Conservation (phyloP, 352 stramenopile genomes). For the Globisporangium paddicum region DNA sequence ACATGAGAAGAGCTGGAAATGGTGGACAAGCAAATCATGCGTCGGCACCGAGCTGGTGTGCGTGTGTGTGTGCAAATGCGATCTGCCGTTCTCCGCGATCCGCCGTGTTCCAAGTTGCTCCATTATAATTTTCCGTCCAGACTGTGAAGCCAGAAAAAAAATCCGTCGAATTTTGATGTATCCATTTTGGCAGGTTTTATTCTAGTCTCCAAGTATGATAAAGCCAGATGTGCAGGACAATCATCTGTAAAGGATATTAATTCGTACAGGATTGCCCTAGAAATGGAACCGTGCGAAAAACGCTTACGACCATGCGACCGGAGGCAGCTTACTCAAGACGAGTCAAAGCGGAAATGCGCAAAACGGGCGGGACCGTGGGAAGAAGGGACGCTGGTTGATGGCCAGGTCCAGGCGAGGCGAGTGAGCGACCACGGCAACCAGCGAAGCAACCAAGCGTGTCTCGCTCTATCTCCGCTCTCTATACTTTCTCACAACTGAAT, state of each 20-base stretch:
- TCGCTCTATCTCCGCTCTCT: constrained; percentile 4
- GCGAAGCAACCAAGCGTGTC: background rate
- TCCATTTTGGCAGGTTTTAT: background rate
- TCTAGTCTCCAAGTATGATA: background rate
- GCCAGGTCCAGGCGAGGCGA: too few species aligned
- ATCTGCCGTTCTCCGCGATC: background rate
- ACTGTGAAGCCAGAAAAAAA: background rate
- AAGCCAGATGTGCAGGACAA: background rate
- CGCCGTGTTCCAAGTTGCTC: background rate
- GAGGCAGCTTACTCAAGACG: background rate
- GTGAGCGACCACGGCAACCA: background rate
- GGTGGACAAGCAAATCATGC: background rate
- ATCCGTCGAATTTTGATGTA: background rate
- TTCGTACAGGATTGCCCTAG: background rate
- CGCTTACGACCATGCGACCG: background rate
- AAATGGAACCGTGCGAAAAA: constrained; percentile 1
- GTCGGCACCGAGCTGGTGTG: too few species aligned
- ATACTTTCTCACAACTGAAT: background rate
- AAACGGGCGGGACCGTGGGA: background rate
- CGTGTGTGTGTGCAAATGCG: background rate
- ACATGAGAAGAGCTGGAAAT: too few species aligned
- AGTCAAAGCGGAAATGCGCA: background rate
- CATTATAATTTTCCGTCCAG: background rate
- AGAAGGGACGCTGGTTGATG: background rate
- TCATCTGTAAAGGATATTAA: background rate